Percentiles rank a stretch among this genome's conserved stretches.
Conservation (phyloP, 2,329 filamentous ascomycete species). For the Macrophomina pseudophaseolina region DNA sequence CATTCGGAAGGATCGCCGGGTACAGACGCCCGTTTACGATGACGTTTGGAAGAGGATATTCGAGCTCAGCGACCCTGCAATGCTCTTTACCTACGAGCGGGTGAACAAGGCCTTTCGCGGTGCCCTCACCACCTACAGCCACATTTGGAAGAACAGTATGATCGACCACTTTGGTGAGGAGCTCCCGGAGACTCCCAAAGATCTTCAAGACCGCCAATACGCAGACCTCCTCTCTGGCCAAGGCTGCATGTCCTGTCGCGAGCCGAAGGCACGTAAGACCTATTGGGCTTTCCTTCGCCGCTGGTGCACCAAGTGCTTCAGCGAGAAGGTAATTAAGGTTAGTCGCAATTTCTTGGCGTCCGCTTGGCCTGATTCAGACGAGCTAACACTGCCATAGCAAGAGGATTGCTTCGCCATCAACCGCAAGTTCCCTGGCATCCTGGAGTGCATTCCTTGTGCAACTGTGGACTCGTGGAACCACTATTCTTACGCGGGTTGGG, state of each 20-base stretch:
- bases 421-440: conserved; percentile 30
- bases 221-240: conserved; percentile 45
- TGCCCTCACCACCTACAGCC: conserved; percentile 20
- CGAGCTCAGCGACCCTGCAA: conserved; percentile 27
- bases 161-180: conserved; percentile 40
- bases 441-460: conserved; percentile 40
- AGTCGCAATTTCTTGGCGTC: conserved; percentile 1
- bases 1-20: conserved; percentile 29
- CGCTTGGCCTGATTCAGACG: conserved; percentile 20
- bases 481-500: conserved; percentile 42
- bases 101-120: conserved; percentile 18
- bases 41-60: conserved; percentile 34
- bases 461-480: conserved; percentile 47
- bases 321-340: conserved; percentile 37
- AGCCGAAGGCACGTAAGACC: conserved; percentile 45
- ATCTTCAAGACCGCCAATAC: conserved; percentile 47
- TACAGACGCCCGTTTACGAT: conserved; percentile 27
- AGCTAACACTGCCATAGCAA: conserved; percentile 32
- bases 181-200: conserved; percentile 42
- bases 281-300: conserved; percentile 51
- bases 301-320: conserved; percentile 48
- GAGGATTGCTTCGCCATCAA: conserved; percentile 38
- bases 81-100: conserved; percentile 28
- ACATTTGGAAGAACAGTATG: conserved; percentile 44
- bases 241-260: conserved; percentile 46